Base-by-base conservation (phyloP, 805 yeast genomes). In the Lachancea sp. region DNA sequence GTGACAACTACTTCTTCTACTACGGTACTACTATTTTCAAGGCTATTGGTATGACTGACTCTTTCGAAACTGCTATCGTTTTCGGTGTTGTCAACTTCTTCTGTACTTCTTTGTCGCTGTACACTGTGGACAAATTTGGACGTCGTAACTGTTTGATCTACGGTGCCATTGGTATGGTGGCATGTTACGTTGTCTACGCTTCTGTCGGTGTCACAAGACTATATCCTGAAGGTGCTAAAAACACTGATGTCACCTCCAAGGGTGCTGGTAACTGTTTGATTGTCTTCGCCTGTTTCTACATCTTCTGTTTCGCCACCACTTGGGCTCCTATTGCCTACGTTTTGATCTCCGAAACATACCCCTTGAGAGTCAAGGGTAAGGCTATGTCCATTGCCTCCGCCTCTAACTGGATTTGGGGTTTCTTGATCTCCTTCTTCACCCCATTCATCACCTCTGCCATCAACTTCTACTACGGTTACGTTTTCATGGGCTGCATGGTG, bases 301-400 rank as follows among this genome's bases (percentile, higher is more conserved):
- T 83, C 49, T 81, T 81, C 75, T 81, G 74, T 71, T 83, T 82
- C 58, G 89, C 89, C 29, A 75, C 82, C 40, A 78, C 87, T 19
- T 83, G 89, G 89, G 89, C 87, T 52, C 85, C 87, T 59, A 75
- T 78, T 58, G 79, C 77, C 39, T 82, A 72, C 66, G 81, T 79
- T 45, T 78, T 82, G 55, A 74, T 79, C 33, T 78, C 88, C 32
- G 89, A 83, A 67, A 72, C 81, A 34, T 82, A 78, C 67, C 89
- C 90, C 65, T 71, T 82, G 58, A 77, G 88, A 72, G 75, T 82
- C 60, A 78, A 81, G 66, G 66, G 81, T 64, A 57, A 76, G 67
- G 80, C 76, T 54, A 68, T 69, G 68, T 73, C 79, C 44, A 69
- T 82, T 70, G 79, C 85, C 27, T 73, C 77, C 48, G 83, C 83